Percentiles rank a stretch among this genome's conserved stretches.
These are phyloP conservation scores for Rhodomyrtus tomentosa DNA, from an alignment of 345 rosid genomes.

Conservation along the genomic window DNA sequence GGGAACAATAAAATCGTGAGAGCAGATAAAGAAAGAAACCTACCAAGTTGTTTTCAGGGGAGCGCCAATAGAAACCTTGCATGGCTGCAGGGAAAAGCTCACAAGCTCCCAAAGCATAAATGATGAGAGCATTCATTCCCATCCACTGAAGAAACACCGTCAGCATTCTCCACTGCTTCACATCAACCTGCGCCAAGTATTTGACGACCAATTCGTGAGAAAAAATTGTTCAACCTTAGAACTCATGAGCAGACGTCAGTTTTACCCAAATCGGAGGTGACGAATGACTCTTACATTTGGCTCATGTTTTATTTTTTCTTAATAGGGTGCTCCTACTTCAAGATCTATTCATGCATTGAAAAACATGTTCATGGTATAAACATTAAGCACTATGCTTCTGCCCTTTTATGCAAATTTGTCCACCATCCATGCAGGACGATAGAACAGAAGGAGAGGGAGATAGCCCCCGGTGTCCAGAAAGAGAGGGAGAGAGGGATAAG, in stretches of 20 bases:
- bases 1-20: neutral
- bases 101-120: constrained; percentile 42
- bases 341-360: neutral
- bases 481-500: neutral
- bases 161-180: constrained; percentile 24
- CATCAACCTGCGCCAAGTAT: constrained; percentile 37
- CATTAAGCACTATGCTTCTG: neutral
- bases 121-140: constrained; percentile 53
- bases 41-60: constrained; percentile 48
- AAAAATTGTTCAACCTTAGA: neutral
- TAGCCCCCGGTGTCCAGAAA: neutral
- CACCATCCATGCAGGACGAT: neutral
- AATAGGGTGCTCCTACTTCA: neutral
- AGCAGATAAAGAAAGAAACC: neutral
- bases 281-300: neutral
- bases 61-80: constrained; percentile 48
- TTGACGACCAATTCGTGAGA: neutral
- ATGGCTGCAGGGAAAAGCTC: constrained; percentile 37
- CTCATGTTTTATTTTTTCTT: neutral
- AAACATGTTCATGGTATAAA: neutral
- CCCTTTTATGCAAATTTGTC: neutral
- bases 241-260: neutral
- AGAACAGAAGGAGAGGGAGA: neutral
- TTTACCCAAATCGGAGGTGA: neutral
- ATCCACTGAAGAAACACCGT: constrained; percentile 34